Conservation (phyloP, 2,329 filamentous ascomycete species). For the Curvularia spicifera region DNA sequence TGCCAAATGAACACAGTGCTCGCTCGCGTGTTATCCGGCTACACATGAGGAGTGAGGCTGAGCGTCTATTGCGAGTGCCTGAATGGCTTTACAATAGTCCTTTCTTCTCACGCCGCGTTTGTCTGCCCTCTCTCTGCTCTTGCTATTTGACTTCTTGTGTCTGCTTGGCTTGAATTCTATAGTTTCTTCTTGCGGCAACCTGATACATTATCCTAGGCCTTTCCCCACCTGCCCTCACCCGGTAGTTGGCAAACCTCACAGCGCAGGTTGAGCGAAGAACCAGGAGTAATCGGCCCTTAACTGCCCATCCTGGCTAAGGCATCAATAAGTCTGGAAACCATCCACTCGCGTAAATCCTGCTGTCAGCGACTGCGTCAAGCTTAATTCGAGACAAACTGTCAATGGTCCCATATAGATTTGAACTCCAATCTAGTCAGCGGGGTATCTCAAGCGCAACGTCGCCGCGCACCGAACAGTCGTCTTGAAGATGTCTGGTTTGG, state of each 20-base stretch:
- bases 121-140: slow-evolving; percentile 1
- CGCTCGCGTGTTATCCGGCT: slow-evolving; percentile 12
- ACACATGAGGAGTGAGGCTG: slow-evolving; percentile 24
- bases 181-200: slow-evolving; percentile 1
- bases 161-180: slow-evolving; percentile 3
- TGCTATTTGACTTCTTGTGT: not conserved
- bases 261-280: not conserved
- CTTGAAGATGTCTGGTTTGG: slow-evolving; percentile 35
- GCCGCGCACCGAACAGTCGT: not conserved
- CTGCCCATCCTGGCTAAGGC: not conserved
- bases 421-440: not conserved
- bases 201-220: not conserved
- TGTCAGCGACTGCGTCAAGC: not conserved
- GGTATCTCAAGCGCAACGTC: not conserved
- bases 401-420: slow-evolving; percentile 7
- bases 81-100: slow-evolving; percentile 11
- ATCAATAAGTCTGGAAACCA: not conserved
- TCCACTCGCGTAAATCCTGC: not conserved
- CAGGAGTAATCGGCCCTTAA: slow-evolving; percentile 1
- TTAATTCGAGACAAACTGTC: not conserved
- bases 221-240: slow-evolving; percentile 1
- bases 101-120: slow-evolving; percentile 8
- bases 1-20: slow-evolving; percentile 14
- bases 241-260: not conserved
- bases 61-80: slow-evolving; percentile 6